These are phyloP conservation scores for Puccinia horiana DNA, from an alignment of 1,284 basidiomycete genomes.

Conservation along the genomic window DNA sequence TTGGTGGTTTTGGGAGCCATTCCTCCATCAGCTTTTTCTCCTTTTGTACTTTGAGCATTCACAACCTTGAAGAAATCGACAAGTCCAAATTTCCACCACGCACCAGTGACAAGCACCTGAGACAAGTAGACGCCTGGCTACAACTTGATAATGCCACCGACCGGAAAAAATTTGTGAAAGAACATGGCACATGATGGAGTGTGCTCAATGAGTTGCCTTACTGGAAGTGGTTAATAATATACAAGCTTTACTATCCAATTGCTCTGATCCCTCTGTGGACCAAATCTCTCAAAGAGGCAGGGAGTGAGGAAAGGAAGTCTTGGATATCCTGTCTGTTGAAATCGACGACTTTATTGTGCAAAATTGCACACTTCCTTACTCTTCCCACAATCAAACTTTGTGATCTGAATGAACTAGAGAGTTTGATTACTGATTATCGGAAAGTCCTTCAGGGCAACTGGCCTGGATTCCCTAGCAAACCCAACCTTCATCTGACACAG, in stretches of 20 bases:
- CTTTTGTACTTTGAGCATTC: background rate
- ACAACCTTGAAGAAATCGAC: too few species aligned
- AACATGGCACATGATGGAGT: background rate
- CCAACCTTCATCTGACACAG: background rate
- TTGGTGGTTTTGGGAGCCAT: background rate
- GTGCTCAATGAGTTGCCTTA: constrained; percentile 9
- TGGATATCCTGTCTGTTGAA: background rate
- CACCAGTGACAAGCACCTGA: background rate
- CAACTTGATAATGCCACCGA: background rate
- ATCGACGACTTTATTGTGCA: background rate
- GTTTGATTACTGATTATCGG: background rate
- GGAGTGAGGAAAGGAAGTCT: background rate
- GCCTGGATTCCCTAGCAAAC: background rate
- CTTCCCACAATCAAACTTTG: background rate
- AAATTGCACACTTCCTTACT: background rate
- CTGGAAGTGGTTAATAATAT: background rate
- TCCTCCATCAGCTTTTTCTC: background rate
- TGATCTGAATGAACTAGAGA: background rate
- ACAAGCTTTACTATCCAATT: background rate
- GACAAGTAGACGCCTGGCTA: background rate
- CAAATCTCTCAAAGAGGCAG: background rate
- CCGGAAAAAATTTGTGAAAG: constrained; percentile 9
- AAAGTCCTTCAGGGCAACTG: background rate
- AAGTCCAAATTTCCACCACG: background rate
- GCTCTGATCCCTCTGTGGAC: background rate